Evolutionary conservation across 2,329 filamentous ascomycete genomes (phyloP).

Genomic region (Colletotrichum plurivorum): DNA sequence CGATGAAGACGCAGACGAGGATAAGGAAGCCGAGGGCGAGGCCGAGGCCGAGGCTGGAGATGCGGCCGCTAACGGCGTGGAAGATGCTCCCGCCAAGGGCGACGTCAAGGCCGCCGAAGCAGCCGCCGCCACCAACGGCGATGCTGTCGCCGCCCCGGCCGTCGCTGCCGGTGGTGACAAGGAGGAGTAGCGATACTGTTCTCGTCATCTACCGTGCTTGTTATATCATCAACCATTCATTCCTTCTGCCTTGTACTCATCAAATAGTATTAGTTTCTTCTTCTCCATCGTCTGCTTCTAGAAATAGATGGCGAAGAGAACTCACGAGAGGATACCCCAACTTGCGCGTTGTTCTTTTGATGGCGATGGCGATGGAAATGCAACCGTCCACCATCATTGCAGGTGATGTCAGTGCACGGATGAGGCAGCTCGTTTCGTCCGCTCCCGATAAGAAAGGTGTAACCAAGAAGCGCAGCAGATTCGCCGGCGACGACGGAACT

Average conservation of each 20-base stretch:
- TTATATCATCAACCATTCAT: not conserved
- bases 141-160: constrained; percentile 42
- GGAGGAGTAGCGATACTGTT: constrained; percentile 35
- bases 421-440: not conserved
- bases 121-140: constrained; percentile 45
- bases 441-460: not conserved
- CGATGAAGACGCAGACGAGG: constrained; percentile 48
- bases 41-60: constrained; percentile 45
- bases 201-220: constrained; percentile 1
- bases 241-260: not conserved
- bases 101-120: constrained; percentile 46
- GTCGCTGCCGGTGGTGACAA: constrained; percentile 42
- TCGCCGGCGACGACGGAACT: not conserved
- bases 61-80: constrained; percentile 41
- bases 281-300: constrained; percentile 21
- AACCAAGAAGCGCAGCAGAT: not conserved
- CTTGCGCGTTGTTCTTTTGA: too few relatives aligned
- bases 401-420: not conserved
- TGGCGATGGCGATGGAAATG: not conserved
- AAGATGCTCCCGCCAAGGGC: constrained; percentile 46
- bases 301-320: constrained; percentile 31
- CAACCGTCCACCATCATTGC: too few relatives aligned
- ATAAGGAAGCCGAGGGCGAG: constrained; percentile 44
- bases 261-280: constrained; percentile 4
- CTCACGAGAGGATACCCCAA: not conserved